Percentiles rank a stretch among this genome's conserved stretches.
phyloP scores from a whole-genome alignment of 75 land plant genomes.

The Adiantum capillusveneris region DNA sequence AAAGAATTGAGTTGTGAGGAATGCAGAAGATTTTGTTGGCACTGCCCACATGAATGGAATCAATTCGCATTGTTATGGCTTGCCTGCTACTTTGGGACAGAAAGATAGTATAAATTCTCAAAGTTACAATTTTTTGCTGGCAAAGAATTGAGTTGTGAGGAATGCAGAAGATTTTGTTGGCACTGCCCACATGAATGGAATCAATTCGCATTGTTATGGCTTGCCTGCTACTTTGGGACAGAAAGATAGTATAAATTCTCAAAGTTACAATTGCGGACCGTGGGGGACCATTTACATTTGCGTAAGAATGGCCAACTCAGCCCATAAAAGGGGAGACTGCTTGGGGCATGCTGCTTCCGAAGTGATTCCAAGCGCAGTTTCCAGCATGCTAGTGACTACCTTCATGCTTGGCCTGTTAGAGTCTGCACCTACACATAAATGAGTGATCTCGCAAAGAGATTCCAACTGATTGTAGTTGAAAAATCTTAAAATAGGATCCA shows the following conservation, averaged over 20 bases:
- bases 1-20: too few relatives aligned
- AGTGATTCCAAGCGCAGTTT: conserved; percentile 38
- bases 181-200: neutral
- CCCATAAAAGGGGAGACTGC: conserved; percentile 72
- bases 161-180: too few relatives aligned
- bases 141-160: too few relatives aligned
- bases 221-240: neutral
- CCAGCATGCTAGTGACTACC: conserved; percentile 41
- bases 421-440: conserved; percentile 43
- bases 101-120: neutral
- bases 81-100: neutral
- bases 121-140: too few relatives aligned
- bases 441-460: conserved; percentile 59
- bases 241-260: neutral
- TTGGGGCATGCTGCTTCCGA: conserved; percentile 46
- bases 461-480: conserved; percentile 50
- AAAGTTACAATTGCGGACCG: neutral
- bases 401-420: conserved; percentile 54
- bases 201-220: too few relatives aligned
- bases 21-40: too few relatives aligned
- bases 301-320: conserved; percentile 36
- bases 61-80: too few relatives aligned
- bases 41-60: neutral
- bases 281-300: neutral
- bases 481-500: conserved; percentile 67